Base-by-base conservation (phyloP, 306 rosid genomes). In the Dalbergia oliveri region DNA sequence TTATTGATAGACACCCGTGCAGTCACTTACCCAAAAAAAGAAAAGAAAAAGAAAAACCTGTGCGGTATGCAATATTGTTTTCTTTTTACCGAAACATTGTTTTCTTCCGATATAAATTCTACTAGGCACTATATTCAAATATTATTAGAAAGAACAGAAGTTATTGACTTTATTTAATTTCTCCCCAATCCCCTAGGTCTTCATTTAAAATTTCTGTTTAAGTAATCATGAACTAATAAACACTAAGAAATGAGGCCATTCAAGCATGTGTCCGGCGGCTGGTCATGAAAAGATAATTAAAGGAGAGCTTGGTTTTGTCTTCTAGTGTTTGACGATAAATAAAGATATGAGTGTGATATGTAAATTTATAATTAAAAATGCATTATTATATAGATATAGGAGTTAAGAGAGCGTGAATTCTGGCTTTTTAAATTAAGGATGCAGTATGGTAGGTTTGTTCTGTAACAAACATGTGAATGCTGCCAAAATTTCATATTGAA, bases 211-310 rank as follows among this genome's bases (percentile, higher is more conserved):
- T n/a, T 8, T 50, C 8, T 21, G 41, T 6, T 37, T 37, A 14
- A 58, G 49, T 60, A 64, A 76, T 80, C 72, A 77, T 41, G 37
- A 61, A 19, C 75, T 57, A 21, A 35, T 57, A 39, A 76, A 59
- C 60, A 66, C 69, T 54, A 66, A 73, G 18, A 39, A 85, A 76
- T 58, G 69, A 71, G 60, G 18, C 10, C 82, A 66, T 74, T 79
- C 62, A 69, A 70, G 77, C 80, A 86, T 70, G 84, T 82, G 59
- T 19, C 86, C 39, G 87, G 83, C 87, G 82, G 87, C 87, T 79
- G 77, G 45, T 75, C 53, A 82, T 71, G 10, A 64, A 54, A 74
- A 56, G 19, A 69, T 56, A 63, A 63, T 63, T 59, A 74, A 68
- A 78, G 45, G 64, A 62, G 77, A 73, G 84, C 60, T 82, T 70